These are phyloP conservation scores for Triangularia verruculosa DNA, from an alignment of 2,329 filamentous ascomycete genomes.

Conservation along the genomic window DNA sequence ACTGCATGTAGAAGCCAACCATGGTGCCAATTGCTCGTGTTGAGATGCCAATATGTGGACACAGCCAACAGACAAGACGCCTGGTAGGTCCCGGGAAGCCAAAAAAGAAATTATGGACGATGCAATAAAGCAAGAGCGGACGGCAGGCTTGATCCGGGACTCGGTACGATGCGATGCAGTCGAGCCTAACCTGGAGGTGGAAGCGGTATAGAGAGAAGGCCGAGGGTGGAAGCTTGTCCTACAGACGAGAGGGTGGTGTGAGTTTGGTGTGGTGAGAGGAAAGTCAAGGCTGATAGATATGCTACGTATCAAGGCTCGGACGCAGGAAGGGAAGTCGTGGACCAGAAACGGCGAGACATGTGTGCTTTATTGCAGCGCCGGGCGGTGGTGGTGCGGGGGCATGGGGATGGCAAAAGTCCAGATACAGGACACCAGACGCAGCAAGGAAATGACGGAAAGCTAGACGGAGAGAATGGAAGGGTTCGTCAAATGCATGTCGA, in stretches of 20 bases:
- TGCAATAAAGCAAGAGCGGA: constrained; percentile 27
- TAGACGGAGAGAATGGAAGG: constrained; percentile 42
- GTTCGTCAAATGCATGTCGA: constrained; percentile 56
- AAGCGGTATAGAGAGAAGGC: constrained; percentile 28
- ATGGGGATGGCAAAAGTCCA: constrained; percentile 40
- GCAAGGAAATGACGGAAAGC: constrained; percentile 36
- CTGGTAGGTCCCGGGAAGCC: constrained; percentile 1
- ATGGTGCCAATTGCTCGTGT: constrained; percentile 42
- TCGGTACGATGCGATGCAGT: constrained; percentile 46
- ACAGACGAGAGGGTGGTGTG: constrained; percentile 33
- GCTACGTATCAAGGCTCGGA: constrained; percentile 47
- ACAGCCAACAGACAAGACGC: constrained; percentile 20
- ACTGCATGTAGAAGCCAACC: constrained; percentile 69
- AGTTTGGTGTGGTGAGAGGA: constrained; percentile 39
- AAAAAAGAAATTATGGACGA: constrained; percentile 25
- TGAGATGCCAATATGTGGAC: constrained; percentile 21
- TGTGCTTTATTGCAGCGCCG: constrained; percentile 63
- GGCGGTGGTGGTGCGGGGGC: constrained; percentile 48
- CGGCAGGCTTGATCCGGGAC: constrained; percentile 34
- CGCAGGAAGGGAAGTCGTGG: constrained; percentile 45
- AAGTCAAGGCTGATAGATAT: constrained; percentile 37
- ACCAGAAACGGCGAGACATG: constrained; percentile 58
- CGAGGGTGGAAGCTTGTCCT: constrained; percentile 37
- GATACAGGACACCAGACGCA: constrained; percentile 36
- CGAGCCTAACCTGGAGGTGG: constrained; percentile 51